Evolutionary conservation across 352 stramenopile genomes (phyloP), one percentile per base, ranked within the genome.

Genomic region (Phytophthora ohioensis): DNA sequence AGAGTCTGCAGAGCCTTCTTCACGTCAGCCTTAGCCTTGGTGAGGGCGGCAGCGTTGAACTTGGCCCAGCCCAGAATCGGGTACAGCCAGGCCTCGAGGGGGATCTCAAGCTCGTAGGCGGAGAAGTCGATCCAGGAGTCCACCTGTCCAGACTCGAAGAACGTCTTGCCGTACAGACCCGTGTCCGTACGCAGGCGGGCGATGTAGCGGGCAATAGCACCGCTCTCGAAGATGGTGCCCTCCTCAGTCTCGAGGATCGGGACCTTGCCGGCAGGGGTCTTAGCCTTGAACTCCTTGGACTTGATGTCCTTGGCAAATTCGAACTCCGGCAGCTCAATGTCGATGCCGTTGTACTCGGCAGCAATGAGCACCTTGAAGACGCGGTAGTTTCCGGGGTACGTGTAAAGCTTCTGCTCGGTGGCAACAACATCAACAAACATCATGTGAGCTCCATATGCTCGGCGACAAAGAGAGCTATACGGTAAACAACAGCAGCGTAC

Each of bases 41-140:
- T 70, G 31, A 84, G 74, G 17, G 85, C 80, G 10, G 75, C 78
- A 6, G 85, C 67, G 71, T 97, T 95, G 78, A 92, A 96, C 47
- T 86, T 81, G n/a, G n/a, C n/a, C n/a, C n/a, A n/a, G 63, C 93
- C 94, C 5, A 98, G 76, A 43, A 98, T 85, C 4, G 95, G 93
- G 81, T 97, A 95, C 48, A 97, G 65, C 85, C 91, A 97, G 48
- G 93, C 74, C 64, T 86, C 91, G 35, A 93, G 81, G 4, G 96
- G 90, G 7, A 98, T 79, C 76, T 99, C 96, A 8, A 99, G 57
- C 80, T 99, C 87, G 72, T 97, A 82, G 17, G 80, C 67, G 36
- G 77, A 85, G 76, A 97, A 99, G 71, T 99, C 96, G n/a, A 98
- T 87, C 96, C 96, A 99, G 17, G 84, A 68, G 73, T 98, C 91